Percentiles rank a stretch among this genome's conserved stretches.
These are phyloP conservation scores for Zizania latifolia DNA, from an alignment of 176 grass and related monocot genomes.

Conservation along the genomic window DNA sequence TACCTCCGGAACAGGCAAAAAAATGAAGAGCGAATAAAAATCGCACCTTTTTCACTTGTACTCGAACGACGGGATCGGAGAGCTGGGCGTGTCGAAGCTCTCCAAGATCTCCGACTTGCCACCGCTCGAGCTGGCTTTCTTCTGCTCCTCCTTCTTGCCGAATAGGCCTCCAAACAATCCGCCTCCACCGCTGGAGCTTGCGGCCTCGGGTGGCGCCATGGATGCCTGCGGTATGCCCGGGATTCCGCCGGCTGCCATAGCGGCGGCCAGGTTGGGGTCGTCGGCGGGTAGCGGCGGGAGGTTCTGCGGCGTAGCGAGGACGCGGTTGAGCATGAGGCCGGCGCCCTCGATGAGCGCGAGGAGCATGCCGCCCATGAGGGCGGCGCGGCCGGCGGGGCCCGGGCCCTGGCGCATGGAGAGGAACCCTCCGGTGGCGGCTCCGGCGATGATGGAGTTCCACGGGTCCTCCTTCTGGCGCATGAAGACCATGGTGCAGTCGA, in stretches of 20 bases:
- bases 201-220: background rate
- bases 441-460: conserved; percentile 96
- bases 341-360: conserved; percentile 96
- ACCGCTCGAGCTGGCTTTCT: conserved; percentile 22
- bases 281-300: conserved; percentile 45
- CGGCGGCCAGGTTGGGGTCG: conserved; percentile 35
- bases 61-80: conserved; percentile 76
- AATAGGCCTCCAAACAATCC: conserved; percentile 58
- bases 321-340: conserved; percentile 85
- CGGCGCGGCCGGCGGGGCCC: conserved; percentile 48
- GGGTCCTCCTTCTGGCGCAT: conserved; percentile 93
- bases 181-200: background rate
- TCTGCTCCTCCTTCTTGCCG: conserved; percentile 59
- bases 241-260: conserved; percentile 9
- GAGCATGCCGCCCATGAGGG: conserved; percentile 67
- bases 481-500: conserved; percentile 99
- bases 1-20: background rate
- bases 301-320: conserved; percentile 58
- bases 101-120: conserved; percentile 79
- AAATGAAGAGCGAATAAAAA: background rate
- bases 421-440: conserved; percentile 81
- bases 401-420: conserved; percentile 83
- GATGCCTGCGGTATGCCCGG: conserved; percentile 17
- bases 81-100: conserved; percentile 67
- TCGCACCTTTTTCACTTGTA: conserved; percentile 62